Evolutionary conservation across 805 yeast genomes (phyloP).

Genomic region (Schwanniomyces yamadae): DNA sequence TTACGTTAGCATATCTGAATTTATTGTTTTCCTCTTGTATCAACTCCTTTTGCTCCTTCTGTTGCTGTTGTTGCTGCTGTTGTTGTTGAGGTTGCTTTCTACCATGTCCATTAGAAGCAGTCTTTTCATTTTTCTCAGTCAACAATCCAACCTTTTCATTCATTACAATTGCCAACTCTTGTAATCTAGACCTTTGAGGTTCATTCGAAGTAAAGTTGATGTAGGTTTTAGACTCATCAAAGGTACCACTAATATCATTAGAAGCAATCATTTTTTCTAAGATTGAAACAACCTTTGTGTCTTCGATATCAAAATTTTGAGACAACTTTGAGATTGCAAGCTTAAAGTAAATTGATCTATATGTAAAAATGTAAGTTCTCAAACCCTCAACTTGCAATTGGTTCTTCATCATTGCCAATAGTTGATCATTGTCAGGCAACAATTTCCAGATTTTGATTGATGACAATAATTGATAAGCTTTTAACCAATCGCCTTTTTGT

Average conservation of each 20-base stretch:
- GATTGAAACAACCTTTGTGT: constrained; percentile 55
- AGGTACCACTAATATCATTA: constrained; percentile 73
- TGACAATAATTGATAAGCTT: constrained; percentile 67
- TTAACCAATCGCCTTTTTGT: constrained; percentile 86
- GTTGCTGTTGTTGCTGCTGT: constrained; percentile 32
- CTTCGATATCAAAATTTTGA: constrained; percentile 61
- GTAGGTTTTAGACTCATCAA: constrained; percentile 64
- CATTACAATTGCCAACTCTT: constrained; percentile 80
- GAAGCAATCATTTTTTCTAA: constrained; percentile 73
- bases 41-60: constrained; percentile 29
- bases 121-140: constrained; percentile 81
- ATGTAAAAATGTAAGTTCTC: constrained; percentile 87
- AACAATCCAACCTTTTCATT: constrained; percentile 77
- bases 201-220: constrained; percentile 67
- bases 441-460: constrained; percentile 85
- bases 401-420: constrained; percentile 68
- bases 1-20: constrained; percentile 46
- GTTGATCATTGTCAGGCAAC: constrained; percentile 63
- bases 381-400: constrained; percentile 88
- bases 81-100: constrained; percentile 37
- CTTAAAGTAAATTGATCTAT: constrained; percentile 71
- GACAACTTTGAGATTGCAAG: constrained; percentile 69
- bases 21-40: constrained; percentile 38
- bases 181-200: constrained; percentile 79
- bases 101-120: constrained; percentile 71